Percentiles rank a stretch among this genome's conserved stretches.
phyloP scores from a whole-genome alignment of 164 flowering plant species.

The Dillenia turbinata region DNA sequence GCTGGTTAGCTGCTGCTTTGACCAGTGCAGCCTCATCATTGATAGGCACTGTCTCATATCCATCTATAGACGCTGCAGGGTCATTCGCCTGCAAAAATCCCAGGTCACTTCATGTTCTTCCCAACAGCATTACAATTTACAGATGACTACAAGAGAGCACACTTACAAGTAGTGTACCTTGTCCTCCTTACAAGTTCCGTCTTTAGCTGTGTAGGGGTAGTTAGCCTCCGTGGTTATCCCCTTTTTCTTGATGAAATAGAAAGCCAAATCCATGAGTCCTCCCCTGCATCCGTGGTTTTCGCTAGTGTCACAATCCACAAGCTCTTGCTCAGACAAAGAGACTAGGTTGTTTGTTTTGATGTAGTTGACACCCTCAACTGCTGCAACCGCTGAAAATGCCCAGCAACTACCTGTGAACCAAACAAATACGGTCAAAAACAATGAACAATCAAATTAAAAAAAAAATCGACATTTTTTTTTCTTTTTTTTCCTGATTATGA shows the following conservation, averaged over 20 bases:
- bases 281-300: constrained; percentile 79
- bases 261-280: constrained; percentile 77
- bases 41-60: constrained; percentile 66
- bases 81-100: constrained; percentile 35
- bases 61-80: constrained; percentile 57
- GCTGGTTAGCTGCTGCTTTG: constrained; percentile 69
- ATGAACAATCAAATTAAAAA: not conserved
- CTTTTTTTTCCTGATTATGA: no score
- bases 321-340: constrained; percentile 80
- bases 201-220: constrained; percentile 68
- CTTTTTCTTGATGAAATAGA: constrained; percentile 53
- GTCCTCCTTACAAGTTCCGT: constrained; percentile 44
- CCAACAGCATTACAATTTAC: not conserved
- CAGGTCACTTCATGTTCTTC: no score
- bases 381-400: constrained; percentile 89
- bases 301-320: constrained; percentile 72
- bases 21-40: constrained; percentile 62
- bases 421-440: no score
- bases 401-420: constrained; percentile 70
- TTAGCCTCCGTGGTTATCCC: constrained; percentile 57
- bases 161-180: constrained; percentile 34
- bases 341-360: constrained; percentile 64
- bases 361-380: constrained; percentile 79
- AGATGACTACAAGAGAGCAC: not conserved
- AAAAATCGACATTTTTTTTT: not conserved